Conservation (phyloP, 108 stramenopile genomes). For the Licmophora abbreviata region DNA sequence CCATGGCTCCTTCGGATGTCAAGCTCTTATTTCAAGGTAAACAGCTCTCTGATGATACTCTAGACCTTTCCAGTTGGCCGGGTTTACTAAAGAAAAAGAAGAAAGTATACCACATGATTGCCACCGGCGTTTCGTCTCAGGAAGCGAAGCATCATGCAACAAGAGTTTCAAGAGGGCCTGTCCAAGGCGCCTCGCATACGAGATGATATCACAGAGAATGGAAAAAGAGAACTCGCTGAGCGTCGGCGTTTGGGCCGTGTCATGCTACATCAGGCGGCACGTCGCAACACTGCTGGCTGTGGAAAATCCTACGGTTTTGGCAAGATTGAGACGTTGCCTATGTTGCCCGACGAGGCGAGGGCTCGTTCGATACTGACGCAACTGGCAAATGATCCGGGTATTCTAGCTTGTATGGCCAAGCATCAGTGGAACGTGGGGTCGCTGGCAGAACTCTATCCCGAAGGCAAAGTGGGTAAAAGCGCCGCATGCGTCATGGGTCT, state of each 20-base stretch:
- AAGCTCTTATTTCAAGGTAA: slow-evolving; percentile 18
- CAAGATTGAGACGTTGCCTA: slow-evolving; percentile 13
- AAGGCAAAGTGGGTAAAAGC: slow-evolving; percentile 65
- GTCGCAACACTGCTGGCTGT: background rate
- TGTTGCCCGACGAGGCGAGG: slow-evolving; percentile 8
- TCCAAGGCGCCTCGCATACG: slow-evolving; percentile 5
- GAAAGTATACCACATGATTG: slow-evolving; percentile 4
- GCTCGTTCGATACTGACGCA: slow-evolving; percentile 9
- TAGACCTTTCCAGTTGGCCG: background rate
- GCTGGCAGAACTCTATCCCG: slow-evolving; percentile 75
- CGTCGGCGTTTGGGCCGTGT: slow-evolving; percentile 6
- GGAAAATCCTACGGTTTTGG: slow-evolving; percentile 12
- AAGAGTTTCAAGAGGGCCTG: background rate
- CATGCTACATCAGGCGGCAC: slow-evolving; percentile 4
- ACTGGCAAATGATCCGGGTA: slow-evolving; percentile 53
- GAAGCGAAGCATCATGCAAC: background rate
- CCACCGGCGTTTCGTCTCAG: slow-evolving; percentile 7
- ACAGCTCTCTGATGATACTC: slow-evolving; percentile 1
- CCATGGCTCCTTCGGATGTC: slow-evolving; percentile 2
- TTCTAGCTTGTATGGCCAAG: slow-evolving; percentile 52
- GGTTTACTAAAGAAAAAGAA: slow-evolving; percentile 2
- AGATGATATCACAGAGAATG: slow-evolving; percentile 11
- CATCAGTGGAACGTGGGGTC: slow-evolving; percentile 69
- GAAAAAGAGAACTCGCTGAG: background rate
- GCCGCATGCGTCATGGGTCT: slow-evolving; percentile 68